These are phyloP conservation scores for Candida ovalis DNA, from an alignment of 805 yeast genomes.

Conservation along the genomic window DNA sequence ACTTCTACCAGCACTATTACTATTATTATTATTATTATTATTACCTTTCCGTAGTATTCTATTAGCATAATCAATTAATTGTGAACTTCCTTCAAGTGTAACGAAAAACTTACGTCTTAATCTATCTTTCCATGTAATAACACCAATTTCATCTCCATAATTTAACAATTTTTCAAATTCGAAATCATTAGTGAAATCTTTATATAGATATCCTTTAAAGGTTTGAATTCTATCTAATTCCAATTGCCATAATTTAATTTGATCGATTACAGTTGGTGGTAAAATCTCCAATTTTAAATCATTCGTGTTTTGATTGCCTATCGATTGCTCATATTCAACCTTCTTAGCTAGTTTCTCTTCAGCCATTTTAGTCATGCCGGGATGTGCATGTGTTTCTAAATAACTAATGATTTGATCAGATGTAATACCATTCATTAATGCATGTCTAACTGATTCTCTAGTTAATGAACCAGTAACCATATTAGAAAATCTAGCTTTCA, in stretches of 20 bases:
- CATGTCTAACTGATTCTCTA: constrained; percentile 84
- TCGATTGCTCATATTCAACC: constrained; percentile 55
- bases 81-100: constrained; percentile 79
- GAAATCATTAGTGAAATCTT: constrained; percentile 72
- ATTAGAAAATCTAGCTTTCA: constrained; percentile 80
- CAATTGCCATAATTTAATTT: constrained; percentile 91
- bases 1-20: constrained; percentile 6
- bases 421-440: constrained; percentile 83
- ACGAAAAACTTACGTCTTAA: constrained; percentile 74
- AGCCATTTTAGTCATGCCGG: constrained; percentile 77
- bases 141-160: constrained; percentile 91
- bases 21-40: constrained; percentile 1
- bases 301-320: constrained; percentile 32
- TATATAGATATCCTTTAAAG: constrained; percentile 81
- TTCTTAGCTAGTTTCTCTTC: constrained; percentile 66
- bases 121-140: constrained; percentile 81
- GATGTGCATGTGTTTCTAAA: constrained; percentile 88
- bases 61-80: constrained; percentile 87
- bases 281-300: constrained; percentile 57
- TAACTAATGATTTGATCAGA: constrained; percentile 93
- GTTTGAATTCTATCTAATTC: constrained; percentile 90
- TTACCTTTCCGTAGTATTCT: constrained; percentile 41
- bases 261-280: constrained; percentile 97
- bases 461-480: constrained; percentile 93
- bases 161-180: constrained; percentile 70